phyloP scores from a whole-genome alignment of 116 monocot species.

The Papilionanthe hybrid region DNA sequence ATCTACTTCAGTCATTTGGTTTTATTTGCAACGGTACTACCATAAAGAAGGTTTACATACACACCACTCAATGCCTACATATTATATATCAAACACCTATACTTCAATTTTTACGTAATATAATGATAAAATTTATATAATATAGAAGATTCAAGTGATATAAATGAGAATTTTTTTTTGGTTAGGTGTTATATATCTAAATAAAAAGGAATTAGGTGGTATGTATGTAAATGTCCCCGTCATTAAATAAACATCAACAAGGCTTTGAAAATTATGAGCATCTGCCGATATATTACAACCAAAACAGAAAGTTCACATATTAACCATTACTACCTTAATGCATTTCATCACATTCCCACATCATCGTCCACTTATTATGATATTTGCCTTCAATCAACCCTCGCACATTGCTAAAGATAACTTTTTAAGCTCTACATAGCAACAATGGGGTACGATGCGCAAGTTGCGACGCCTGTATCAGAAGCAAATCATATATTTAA shows the following conservation, averaged over 20 bases:
- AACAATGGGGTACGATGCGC: constrained; percentile 86
- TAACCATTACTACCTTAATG: background rate
- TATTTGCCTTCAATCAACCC: background rate
- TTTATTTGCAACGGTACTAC: too few species aligned
- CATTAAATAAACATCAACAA: background rate
- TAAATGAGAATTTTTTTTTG: too few species aligned
- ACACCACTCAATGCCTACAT: too few species aligned
- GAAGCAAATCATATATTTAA: background rate
- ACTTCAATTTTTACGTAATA: too few species aligned
- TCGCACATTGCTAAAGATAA: background rate
- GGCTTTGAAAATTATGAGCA: background rate
- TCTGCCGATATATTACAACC: background rate
- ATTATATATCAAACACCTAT: too few species aligned
- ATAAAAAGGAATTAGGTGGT: too few species aligned
- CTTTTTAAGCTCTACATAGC: constrained; percentile 6
- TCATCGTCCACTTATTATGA: background rate
- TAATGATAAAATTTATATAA: too few species aligned
- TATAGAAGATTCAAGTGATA: too few species aligned
- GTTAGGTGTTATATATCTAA: too few species aligned
- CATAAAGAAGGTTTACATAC: too few species aligned
- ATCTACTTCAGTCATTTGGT: too few species aligned
- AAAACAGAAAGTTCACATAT: background rate
- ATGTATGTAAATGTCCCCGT: too few species aligned
- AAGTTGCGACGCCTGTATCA: constrained; percentile 84
- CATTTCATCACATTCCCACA: background rate